Conservation (phyloP, 352 stramenopile species). For the Globisporangium spinosum region DNA sequence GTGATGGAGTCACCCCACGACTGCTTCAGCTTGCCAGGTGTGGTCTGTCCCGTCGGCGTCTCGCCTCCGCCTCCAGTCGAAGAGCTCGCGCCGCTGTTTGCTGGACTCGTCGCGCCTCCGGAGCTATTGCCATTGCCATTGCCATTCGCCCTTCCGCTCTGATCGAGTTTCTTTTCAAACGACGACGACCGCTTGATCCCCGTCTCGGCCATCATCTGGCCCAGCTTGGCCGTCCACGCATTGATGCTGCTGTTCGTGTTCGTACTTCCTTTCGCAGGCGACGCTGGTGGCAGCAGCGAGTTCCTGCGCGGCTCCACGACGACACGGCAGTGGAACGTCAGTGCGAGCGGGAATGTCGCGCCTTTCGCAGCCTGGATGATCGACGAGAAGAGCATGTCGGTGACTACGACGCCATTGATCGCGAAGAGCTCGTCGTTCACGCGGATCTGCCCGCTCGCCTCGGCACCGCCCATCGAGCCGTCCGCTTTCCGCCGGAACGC, state of each 20-base stretch:
- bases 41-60: constrained; percentile 22
- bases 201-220: constrained; percentile 31
- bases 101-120: constrained; percentile 20
- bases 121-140: background rate
- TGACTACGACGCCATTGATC: constrained; percentile 63
- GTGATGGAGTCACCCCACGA: constrained; percentile 39
- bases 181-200: constrained; percentile 46
- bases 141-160: constrained; percentile 13
- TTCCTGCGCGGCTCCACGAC: constrained; percentile 10
- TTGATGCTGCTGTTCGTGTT: constrained; percentile 4
- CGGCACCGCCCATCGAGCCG: constrained; percentile 46
- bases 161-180: constrained; percentile 42
- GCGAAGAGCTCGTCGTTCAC: constrained; percentile 63
- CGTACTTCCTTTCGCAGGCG: constrained; percentile 32
- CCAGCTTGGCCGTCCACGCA: constrained; percentile 49
- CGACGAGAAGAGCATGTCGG: constrained; percentile 46
- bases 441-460: constrained; percentile 52
- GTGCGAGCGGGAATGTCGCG: constrained; percentile 59
- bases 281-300: constrained; percentile 26
- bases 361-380: constrained; percentile 69
- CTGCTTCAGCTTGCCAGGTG: constrained; percentile 31
- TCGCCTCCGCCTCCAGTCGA: background rate
- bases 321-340: constrained; percentile 54
- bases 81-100: constrained; percentile 13
- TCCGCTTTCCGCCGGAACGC: constrained; percentile 61